phyloP scores from a whole-genome alignment of 169 alveolate genomes.

The Neospora caninum region DNA sequence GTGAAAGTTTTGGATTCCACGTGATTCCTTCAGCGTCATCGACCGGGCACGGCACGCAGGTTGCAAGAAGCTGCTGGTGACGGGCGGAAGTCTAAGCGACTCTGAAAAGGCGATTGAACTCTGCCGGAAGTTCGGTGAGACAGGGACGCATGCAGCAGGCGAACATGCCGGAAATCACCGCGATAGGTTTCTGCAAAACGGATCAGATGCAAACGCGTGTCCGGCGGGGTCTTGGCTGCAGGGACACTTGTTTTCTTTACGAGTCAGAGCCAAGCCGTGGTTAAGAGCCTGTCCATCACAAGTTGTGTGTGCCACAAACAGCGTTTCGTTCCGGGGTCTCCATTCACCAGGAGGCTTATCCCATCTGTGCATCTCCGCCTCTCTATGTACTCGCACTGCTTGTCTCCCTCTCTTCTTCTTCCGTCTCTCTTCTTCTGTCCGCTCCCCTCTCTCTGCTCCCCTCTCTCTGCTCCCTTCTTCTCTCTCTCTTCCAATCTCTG shows the following conservation, averaged over 20 bases:
- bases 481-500: background rate
- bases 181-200: background rate
- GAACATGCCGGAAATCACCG: no score
- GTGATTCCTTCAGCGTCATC: background rate
- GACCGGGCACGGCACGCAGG: background rate
- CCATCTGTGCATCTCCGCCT: no score
- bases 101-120: background rate
- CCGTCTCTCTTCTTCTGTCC: background rate
- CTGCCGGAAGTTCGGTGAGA: background rate
- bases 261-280: no score
- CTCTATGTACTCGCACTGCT: no score
- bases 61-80: background rate
- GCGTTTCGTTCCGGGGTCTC: no score
- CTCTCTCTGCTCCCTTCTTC: background rate
- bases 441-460: background rate
- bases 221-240: no score
- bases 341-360: no score
- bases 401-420: no score
- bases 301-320: no score
- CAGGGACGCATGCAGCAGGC: background rate
- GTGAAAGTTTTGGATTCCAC: no score
- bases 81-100: conserved; percentile 3
- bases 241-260: no score
- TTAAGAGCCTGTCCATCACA: no score
- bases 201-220: background rate